A percentile compares a stretch with the other conserved stretches of the same genome.
Conservation (phyloP, 176 grass and related monocot genomes). For the Cocos nucifera region DNA sequence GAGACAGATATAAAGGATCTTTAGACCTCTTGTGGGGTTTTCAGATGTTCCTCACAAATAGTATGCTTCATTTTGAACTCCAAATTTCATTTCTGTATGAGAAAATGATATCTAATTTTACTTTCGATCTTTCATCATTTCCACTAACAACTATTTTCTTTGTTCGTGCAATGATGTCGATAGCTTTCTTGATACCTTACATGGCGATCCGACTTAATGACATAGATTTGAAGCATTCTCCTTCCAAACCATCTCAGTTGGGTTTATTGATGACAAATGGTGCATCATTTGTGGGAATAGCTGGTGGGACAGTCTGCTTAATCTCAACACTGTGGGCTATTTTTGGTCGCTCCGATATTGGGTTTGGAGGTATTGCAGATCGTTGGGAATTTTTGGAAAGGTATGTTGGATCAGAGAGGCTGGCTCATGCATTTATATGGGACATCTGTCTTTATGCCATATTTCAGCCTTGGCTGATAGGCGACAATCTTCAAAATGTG, state of each 20-base stretch:
- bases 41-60: slow-evolving; percentile 99
- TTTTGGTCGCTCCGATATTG: slow-evolving; percentile 36
- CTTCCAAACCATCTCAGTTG: slow-evolving; percentile 34
- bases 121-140: background rate
- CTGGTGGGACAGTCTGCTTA: slow-evolving; percentile 39
- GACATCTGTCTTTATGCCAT: slow-evolving; percentile 70
- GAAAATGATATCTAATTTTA: background rate
- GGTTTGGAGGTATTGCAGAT: slow-evolving; percentile 49
- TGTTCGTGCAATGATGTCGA: background rate
- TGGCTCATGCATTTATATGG: slow-evolving; percentile 80
- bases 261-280: slow-evolving; percentile 49
- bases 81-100: background rate
- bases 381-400: slow-evolving; percentile 40
- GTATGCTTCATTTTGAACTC: slow-evolving; percentile 37
- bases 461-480: slow-evolving; percentile 93
- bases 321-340: slow-evolving; percentile 54
- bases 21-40: slow-evolving; percentile 70
- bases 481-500: slow-evolving; percentile 63
- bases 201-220: slow-evolving; percentile 85
- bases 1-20: slow-evolving; percentile 69
- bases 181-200: slow-evolving; percentile 96
- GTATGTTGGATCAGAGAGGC: slow-evolving; percentile 59
- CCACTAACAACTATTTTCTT: background rate
- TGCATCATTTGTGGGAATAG: slow-evolving; percentile 43
- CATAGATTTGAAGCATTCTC: slow-evolving; percentile 22